Evolutionary conservation across 306 rosid genomes (phyloP).

Genomic region (Sicyos baderoa): DNA sequence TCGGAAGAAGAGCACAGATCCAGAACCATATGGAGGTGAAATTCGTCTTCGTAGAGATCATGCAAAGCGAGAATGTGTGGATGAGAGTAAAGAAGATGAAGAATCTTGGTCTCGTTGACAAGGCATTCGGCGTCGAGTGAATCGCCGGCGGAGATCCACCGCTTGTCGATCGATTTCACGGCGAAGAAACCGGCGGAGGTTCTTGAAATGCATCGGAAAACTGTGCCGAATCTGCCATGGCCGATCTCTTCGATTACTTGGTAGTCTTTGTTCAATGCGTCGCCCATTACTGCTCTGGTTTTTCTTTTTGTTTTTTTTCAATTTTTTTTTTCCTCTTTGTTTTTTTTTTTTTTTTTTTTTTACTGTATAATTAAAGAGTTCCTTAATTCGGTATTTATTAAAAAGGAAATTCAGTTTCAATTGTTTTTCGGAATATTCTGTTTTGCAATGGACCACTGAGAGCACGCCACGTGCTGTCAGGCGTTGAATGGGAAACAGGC

Average conservation of each 20-base stretch:
- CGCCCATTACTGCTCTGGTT: conserved; percentile 34
- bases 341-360: too few relatives aligned
- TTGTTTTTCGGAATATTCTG: not conserved
- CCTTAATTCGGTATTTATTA: not conserved
- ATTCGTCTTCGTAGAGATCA: conserved; percentile 44
- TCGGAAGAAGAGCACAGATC: conserved; percentile 47
- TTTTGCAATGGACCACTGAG: not conserved
- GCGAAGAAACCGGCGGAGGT: conserved; percentile 30
- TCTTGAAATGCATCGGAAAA: conserved; percentile 35
- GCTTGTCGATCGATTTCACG: conserved; percentile 53
- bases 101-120: conserved; percentile 46
- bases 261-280: conserved; percentile 38
- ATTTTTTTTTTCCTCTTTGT: too few relatives aligned
- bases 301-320: not conserved
- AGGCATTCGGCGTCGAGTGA: conserved; percentile 51
- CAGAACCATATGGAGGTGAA: conserved; percentile 47
- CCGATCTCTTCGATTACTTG: conserved; percentile 46
- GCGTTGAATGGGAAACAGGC: conserved; percentile 12
- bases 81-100: conserved; percentile 38
- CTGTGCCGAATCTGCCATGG: conserved; percentile 63
- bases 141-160: conserved; percentile 32
- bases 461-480: not conserved
- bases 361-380: not conserved
- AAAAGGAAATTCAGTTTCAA: not conserved
- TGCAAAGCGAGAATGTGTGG: conserved; percentile 44